Conservation (phyloP, 768 basidiomycete species). For the Xerocomus spinulosus region DNA sequence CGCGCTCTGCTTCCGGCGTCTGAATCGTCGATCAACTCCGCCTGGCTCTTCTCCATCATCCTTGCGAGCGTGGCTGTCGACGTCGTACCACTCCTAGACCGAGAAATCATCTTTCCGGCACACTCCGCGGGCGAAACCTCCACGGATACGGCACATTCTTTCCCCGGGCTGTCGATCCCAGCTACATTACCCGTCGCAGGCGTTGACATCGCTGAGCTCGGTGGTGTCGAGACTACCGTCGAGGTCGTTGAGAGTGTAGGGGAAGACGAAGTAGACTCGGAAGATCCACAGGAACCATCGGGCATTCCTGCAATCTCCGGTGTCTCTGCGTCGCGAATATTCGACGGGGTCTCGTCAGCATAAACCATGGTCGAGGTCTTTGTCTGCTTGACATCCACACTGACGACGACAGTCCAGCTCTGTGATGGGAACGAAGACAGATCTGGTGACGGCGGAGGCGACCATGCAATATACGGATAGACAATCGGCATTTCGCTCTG, state of each 20-base stretch:
- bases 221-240: neutral
- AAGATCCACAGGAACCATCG: neutral
- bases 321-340: too few species aligned
- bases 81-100: neutral
- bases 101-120: constrained; percentile 1
- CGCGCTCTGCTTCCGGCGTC: neutral
- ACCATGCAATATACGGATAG: neutral
- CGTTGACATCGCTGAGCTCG: neutral
- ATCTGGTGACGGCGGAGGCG: neutral
- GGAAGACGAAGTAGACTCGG: neutral
- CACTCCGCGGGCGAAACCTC: neutral
- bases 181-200: neutral
- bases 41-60: neutral
- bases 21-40: neutral
- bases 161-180: neutral
- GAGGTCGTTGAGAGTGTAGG: neutral
- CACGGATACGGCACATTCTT: neutral
- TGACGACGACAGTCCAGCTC: neutral
- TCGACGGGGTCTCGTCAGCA: neutral
- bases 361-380: neutral
- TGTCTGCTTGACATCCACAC: neutral
- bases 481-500: neutral
- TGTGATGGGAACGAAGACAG: constrained; percentile 7
- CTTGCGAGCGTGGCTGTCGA: neutral
- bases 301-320: too few species aligned